Evolutionary conservation across 352 stramenopile genomes (phyloP).

Genomic region (Phytophthora chlamydospora): DNA sequence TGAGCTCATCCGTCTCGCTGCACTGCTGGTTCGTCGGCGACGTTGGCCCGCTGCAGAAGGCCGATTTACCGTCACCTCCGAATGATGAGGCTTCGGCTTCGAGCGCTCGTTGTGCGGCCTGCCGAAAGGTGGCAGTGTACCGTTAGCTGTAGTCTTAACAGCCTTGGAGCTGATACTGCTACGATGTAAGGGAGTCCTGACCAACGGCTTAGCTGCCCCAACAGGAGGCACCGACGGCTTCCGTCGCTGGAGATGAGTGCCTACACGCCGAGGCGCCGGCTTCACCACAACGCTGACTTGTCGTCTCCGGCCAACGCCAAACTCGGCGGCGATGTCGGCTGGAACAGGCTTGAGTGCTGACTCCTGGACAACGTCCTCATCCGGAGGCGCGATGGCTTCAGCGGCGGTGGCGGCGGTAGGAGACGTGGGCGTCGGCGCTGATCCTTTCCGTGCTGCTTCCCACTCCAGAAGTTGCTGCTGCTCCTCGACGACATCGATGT

Average conservation of each 20-base stretch:
- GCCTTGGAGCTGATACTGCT: slow-evolving; percentile 7
- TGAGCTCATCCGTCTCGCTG: slow-evolving; percentile 11
- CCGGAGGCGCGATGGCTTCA: slow-evolving; percentile 18
- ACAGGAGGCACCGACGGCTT: slow-evolving; percentile 15
- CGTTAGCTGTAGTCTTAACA: slow-evolving; percentile 1
- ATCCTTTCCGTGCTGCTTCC: slow-evolving; percentile 20
- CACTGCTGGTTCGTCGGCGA: slow-evolving; percentile 9
- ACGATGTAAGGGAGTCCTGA: slow-evolving; percentile 5
- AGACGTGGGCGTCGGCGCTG: slow-evolving; percentile 16
- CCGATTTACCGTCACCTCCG: slow-evolving; percentile 8
- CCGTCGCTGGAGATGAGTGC: slow-evolving; percentile 25
- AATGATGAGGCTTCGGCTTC: not conserved
- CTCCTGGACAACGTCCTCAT: slow-evolving; percentile 17
- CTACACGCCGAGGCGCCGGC: slow-evolving; percentile 1
- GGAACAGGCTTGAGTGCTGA: slow-evolving; percentile 35
- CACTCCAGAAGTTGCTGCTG: slow-evolving; percentile 27
- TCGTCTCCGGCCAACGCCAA: slow-evolving; percentile 15
- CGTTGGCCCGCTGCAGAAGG: slow-evolving; percentile 7
- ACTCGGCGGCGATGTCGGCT: slow-evolving; percentile 29
- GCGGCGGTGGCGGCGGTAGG: slow-evolving; percentile 23
- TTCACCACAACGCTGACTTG: slow-evolving; percentile 17
- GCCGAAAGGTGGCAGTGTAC: slow-evolving; percentile 9
- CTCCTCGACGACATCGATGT: slow-evolving; percentile 18
- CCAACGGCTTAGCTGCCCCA: slow-evolving; percentile 3
- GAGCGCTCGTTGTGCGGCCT: slow-evolving; percentile 6